Base-by-base conservation (phyloP, 1,284 basidiomycete genomes). In the Earliella scabrosa region DNA sequence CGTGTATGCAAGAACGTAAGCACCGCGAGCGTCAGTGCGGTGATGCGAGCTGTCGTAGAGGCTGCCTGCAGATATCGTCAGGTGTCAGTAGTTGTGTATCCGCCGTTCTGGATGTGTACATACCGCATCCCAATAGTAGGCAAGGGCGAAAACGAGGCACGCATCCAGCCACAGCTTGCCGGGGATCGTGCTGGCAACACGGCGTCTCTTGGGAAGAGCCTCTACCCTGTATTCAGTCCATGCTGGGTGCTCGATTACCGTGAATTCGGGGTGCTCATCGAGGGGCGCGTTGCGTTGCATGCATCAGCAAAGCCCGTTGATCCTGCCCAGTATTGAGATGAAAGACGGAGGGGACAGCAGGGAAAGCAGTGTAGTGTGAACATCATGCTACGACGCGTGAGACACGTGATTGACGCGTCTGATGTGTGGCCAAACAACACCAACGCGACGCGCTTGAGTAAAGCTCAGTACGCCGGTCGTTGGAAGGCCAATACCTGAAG, bases 201-300 rank as follows among this genome's bases (percentile, higher is more conserved):
- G 72, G 34, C 74, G 74, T 32, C 74, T 71, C 27, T 77, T 57
- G 11, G 66, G 72, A 75, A 76, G 77, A 54, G 82, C 79, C 56
- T 82, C 78, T 31, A 87, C 75, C 45, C 80, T 74, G 59, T 82
- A 87, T 65, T 87, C 85, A 40, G 60, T 58, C 59, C 70, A 75
- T 59, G 77, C 80, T 14, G 75, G 74, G 45, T 69, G 75, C 34
- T 77, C 69, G 40, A 80, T 64, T 41, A 87, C 64, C 10, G 74
- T 73, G 55, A 87, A 76, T 64, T 88, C 80, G 52, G 85, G 86
- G 64, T 83, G 73, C 52, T 75, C 71, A 45, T 71, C 73, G 36
- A 87, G 67, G 51, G 83, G 84, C 54, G 67, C 73, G 56, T 70
- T 73, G 53, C 65, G 73, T 66, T 65, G 74, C 82, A 84, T 83